phyloP scores from a whole-genome alignment of 164 flowering plant genomes.

The Litsea cubeba region DNA sequence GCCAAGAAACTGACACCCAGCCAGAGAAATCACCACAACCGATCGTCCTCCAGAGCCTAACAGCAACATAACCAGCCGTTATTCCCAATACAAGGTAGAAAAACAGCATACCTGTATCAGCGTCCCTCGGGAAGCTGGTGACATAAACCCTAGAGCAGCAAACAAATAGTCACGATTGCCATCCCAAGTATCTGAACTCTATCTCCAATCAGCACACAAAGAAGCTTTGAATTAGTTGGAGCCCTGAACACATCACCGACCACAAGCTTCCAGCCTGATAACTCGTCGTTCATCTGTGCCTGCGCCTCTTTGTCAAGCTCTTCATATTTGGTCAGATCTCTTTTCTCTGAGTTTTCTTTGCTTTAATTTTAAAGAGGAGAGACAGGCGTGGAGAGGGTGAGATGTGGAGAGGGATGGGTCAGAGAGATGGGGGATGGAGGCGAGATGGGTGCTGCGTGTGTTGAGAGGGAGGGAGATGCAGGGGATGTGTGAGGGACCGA shows the following conservation, averaged over 20 bases:
- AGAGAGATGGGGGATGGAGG: too few relatives aligned
- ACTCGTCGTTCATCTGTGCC: constrained; percentile 88
- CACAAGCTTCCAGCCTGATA: constrained; percentile 89
- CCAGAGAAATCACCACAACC: not conserved
- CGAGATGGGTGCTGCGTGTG: too few relatives aligned
- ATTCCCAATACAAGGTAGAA: constrained; percentile 15
- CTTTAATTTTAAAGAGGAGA: too few relatives aligned
- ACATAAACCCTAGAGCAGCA: constrained; percentile 44
- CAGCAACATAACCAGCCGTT: constrained; percentile 14
- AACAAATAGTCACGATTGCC: constrained; percentile 73
- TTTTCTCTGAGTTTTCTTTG: too few relatives aligned
- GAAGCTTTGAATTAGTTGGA: constrained; percentile 47
- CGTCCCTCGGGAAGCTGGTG: constrained; percentile 13
- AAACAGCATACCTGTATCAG: constrained; percentile 15
- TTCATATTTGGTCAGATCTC: constrained; percentile 78
- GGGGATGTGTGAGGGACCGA: too few relatives aligned
- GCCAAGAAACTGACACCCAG: constrained; percentile 14
- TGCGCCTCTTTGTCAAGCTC: constrained; percentile 92
- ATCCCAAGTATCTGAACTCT: constrained; percentile 86
- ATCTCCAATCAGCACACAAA: constrained; percentile 78
- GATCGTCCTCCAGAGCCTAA: constrained; percentile 14
- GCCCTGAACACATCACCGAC: constrained; percentile 86
- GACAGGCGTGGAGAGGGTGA: too few relatives aligned
- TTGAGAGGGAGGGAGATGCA: too few relatives aligned
- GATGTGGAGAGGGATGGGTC: too few relatives aligned